Evolutionary conservation across 192 early-diverging fungal species (phyloP), one percentile per base, ranked within the genome.

Genomic region (Coemansia sp.): DNA sequence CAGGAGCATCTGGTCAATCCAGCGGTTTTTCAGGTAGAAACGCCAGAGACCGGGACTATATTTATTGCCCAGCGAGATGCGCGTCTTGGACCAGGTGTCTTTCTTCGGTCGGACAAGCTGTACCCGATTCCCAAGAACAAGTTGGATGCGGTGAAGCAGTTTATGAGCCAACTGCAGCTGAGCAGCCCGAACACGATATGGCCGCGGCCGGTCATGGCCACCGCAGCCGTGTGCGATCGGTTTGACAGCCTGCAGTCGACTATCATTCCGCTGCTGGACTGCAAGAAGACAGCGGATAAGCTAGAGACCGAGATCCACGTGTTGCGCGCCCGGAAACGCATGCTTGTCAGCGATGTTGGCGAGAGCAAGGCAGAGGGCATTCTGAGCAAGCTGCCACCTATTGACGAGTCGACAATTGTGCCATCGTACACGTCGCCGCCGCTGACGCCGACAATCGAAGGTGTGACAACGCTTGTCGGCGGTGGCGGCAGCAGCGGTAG

Each of bases 161-260:
- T 80, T 42, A 80, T 80, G 77, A 51, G 38, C 34, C 72, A 80
- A 63, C 66, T 80, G 54, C 55, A 61, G 42, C 66, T 80, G 22
- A 80, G 57, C 68, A 72, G 68, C 12, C 77, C 77, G 17, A 75
- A 80, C 48, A 80, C 77, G 11, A 80, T 82, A 57, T 82, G 79
- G 79, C 83, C 83, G 12, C 87, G 88, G n/a, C 95, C 95, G 0
- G 72, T 85, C 7, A 94, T 97, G 90, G 89, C 91, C 5, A 97
- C 93, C 4, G 87, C 84, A 12, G 81, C 83, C 0, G 89, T 97
- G 20, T 92, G 90, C 73, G 84, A 87, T 28, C 89, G 89, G 61
- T 95, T 90, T 71, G 90, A 92, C 52, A 85, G 87, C 50, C 73
- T 97, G 55, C 88, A 90, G 60, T 80, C 83, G 48, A 90, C 88